Conservation (phyloP, 2,329 filamentous ascomycete species). For the Zymoseptoria pseudotritici region DNA sequence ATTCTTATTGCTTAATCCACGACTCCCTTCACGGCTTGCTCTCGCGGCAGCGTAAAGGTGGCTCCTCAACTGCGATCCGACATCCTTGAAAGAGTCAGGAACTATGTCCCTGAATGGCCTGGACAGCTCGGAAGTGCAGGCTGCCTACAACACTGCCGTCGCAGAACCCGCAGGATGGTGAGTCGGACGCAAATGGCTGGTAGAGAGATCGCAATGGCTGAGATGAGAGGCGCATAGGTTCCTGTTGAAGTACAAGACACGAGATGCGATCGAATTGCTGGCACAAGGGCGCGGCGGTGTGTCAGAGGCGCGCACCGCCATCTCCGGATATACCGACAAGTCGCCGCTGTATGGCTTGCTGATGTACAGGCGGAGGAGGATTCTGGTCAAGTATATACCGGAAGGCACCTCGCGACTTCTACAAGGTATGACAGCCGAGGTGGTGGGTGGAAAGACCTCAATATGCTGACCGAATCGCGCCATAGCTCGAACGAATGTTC, state of each 20-base stretch:
- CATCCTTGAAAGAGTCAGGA: neutral
- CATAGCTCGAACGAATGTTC: constrained; percentile 70
- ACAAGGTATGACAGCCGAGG: constrained; percentile 59
- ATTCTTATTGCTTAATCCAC: neutral
- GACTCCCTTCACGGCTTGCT: neutral
- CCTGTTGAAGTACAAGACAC: constrained; percentile 79
- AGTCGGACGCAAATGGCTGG: constrained; percentile 32
- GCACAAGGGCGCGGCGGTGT: constrained; percentile 73
- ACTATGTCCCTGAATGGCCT: constrained; percentile 93
- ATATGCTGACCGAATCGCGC: neutral
- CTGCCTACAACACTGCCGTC: constrained; percentile 73
- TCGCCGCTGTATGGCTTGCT: constrained; percentile 90
- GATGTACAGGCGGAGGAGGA: constrained; percentile 79
- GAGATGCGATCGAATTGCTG: constrained; percentile 79
- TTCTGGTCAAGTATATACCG: constrained; percentile 86
- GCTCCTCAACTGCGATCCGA: neutral
- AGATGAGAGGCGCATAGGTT: constrained; percentile 56
- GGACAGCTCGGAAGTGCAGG: constrained; percentile 70
- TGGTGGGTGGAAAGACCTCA: neutral
- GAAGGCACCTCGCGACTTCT: constrained; percentile 84
- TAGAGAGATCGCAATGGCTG: constrained; percentile 2
- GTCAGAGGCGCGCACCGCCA: constrained; percentile 69
- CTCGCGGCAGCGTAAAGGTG: constrained; percentile 11
- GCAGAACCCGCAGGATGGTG: constrained; percentile 92
- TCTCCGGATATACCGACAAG: constrained; percentile 71